A percentile compares a stretch with the other conserved stretches of the same genome.
These are phyloP conservation scores for Tolypocladium pustulatum DNA, from an alignment of 2,329 filamentous ascomycete genomes.

Conservation along the genomic window DNA sequence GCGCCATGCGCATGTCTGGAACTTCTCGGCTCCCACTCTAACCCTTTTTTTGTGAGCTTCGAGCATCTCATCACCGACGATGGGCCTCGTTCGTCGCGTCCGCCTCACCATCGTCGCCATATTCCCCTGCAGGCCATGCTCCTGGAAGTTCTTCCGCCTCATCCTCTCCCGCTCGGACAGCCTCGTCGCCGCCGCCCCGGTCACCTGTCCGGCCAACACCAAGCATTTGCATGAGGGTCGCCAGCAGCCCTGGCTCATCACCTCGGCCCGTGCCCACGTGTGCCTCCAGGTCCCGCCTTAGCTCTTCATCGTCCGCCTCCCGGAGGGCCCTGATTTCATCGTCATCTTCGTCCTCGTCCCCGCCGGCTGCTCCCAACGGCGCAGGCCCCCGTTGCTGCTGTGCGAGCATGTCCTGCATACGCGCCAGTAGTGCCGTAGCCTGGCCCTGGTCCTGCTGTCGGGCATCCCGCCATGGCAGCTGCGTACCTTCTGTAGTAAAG, in stretches of 20 bases:
- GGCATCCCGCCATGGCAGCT: conserved; percentile 28
- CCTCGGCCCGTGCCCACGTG: conserved; percentile 13
- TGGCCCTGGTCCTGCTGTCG: conserved; percentile 8
- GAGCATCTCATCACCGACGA: background rate
- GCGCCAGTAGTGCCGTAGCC: conserved; percentile 13
- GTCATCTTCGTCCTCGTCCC: conserved; percentile 14
- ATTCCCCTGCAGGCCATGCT: conserved; percentile 22
- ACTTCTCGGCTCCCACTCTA: background rate
- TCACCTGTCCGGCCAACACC: conserved; percentile 7
- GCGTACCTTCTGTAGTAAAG: conserved; percentile 33
- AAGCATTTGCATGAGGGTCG: conserved; percentile 15
- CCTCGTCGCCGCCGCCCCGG: conserved; percentile 5
- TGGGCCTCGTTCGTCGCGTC: background rate
- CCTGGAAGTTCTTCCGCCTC: conserved; percentile 15
- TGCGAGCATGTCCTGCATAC: conserved; percentile 17
- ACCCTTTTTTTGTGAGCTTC: background rate
- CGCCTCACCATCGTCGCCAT: conserved; percentile 1
- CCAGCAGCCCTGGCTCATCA: conserved; percentile 16
- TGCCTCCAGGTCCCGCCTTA: conserved; percentile 19
- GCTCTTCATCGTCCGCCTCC: conserved; percentile 19
- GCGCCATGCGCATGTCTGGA: background rate
- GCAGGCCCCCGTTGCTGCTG: conserved; percentile 9
- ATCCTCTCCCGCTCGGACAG: conserved; percentile 2
- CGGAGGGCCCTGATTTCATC: conserved; percentile 13
- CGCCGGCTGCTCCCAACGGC: background rate